Conservation (phyloP, 345 rosid genomes). For the Gossypium stocksii region DNA sequence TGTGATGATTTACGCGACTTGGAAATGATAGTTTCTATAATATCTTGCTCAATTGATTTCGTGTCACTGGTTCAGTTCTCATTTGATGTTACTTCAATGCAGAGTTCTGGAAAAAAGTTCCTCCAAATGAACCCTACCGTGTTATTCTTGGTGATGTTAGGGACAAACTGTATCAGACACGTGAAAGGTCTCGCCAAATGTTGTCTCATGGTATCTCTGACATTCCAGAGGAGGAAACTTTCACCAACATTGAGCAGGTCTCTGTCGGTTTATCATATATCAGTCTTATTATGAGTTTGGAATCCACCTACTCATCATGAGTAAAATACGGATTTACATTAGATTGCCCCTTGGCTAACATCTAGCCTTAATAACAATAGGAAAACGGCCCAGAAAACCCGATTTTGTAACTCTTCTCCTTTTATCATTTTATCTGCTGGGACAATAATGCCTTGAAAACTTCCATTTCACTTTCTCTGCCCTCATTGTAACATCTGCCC, state of each 20-base stretch:
- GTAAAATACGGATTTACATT: background rate
- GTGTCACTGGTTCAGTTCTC: background rate
- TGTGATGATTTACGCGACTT: background rate
- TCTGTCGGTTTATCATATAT: background rate
- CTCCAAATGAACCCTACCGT: conserved; percentile 88
- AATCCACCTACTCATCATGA: background rate
- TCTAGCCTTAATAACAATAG: background rate
- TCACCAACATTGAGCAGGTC: conserved; percentile 81
- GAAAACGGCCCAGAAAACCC: background rate
- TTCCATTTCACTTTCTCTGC: background rate
- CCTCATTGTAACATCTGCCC: background rate
- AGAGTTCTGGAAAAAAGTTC: conserved; percentile 94
- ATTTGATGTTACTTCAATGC: conserved; percentile 17
- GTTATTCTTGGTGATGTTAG: conserved; percentile 93
- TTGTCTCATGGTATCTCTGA: conserved; percentile 77
- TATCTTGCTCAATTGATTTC: background rate
- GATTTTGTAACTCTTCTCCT: background rate
- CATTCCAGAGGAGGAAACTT: conserved; percentile 72
- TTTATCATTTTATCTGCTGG: background rate
- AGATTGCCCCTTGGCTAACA: no score
- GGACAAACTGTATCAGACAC: conserved; percentile 82
- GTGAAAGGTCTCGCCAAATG: conserved; percentile 88
- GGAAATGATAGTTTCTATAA: background rate
- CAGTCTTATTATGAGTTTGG: background rate
- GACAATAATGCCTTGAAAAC: background rate